Evolutionary conservation across 208 protist genomes (phyloP).

Genomic region (Novymonas esmeraldas): DNA sequence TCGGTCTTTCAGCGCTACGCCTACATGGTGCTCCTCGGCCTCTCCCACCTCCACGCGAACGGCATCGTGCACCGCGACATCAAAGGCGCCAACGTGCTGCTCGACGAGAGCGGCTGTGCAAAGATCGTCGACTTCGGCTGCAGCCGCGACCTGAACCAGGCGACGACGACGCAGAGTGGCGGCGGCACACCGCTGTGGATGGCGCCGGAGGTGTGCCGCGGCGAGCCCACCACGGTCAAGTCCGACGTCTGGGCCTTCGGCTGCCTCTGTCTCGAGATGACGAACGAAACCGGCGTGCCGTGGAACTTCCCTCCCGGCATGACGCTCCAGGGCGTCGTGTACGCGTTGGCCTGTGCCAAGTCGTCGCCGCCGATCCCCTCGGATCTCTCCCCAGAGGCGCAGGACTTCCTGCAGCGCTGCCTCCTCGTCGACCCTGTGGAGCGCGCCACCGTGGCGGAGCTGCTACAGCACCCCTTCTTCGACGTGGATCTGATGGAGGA

Average conservation of each 20-base stretch:
- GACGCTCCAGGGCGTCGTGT: slow-evolving; percentile 62
- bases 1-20: slow-evolving; percentile 77
- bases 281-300: slow-evolving; percentile 62
- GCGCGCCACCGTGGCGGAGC: slow-evolving; percentile 51
- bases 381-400: slow-evolving; percentile 50
- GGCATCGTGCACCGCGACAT: slow-evolving; percentile 91
- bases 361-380: slow-evolving; percentile 60
- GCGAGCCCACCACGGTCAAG: slow-evolving; percentile 59
- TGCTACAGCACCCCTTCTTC: slow-evolving; percentile 86
- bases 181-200: slow-evolving; percentile 84
- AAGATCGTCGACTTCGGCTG: slow-evolving; percentile 96
- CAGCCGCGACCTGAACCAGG: slow-evolving; percentile 71
- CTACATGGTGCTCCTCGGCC: slow-evolving; percentile 70
- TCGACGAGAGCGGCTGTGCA: slow-evolving; percentile 78
- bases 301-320: slow-evolving; percentile 63
- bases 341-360: slow-evolving; percentile 66
- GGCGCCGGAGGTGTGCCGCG: slow-evolving; percentile 85
- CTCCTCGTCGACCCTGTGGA: slow-evolving; percentile 66
- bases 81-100: slow-evolving; percentile 91
- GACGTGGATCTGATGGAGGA: slow-evolving; percentile 43
- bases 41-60: slow-evolving; percentile 77
- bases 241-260: slow-evolving; percentile 86
- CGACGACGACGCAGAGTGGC: slow-evolving; percentile 41
- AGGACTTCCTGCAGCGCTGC: slow-evolving; percentile 70
- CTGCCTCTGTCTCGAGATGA: slow-evolving; percentile 86